These are phyloP conservation scores for Echium plantagineum DNA, from an alignment of 257 asterid species.

Conservation along the genomic window DNA sequence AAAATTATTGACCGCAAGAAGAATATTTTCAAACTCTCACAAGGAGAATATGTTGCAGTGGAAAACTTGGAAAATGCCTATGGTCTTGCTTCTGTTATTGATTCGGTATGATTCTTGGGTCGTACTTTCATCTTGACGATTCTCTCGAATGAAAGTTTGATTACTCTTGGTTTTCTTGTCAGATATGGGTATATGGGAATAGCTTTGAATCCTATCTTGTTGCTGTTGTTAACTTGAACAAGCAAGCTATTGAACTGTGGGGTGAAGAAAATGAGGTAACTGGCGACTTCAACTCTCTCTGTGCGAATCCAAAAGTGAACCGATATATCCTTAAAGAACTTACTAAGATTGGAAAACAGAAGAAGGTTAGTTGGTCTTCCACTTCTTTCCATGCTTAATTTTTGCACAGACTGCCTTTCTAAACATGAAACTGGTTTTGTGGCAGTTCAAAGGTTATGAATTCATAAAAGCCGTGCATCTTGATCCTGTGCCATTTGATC, in stretches of 20 bases:
- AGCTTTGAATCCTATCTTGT: conserved; percentile 89
- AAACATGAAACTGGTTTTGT: conserved; percentile 6
- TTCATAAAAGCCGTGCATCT: conserved; percentile 73
- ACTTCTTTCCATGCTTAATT: not conserved
- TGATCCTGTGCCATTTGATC: conserved; percentile 85
- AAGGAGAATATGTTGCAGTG: conserved; percentile 98
- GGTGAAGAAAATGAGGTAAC: conserved; percentile 50
- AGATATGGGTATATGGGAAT: conserved; percentile 94
- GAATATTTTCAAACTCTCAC: conserved; percentile 93
- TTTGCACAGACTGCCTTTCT: conserved; percentile 5
- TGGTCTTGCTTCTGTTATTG: conserved; percentile 48
- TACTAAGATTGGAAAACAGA: conserved; percentile 50
- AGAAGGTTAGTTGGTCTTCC: conserved; percentile 42
- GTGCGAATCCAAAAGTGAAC: conserved; percentile 53
- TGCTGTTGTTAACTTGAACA: conserved; percentile 63
- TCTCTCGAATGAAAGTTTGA: too few relatives aligned
- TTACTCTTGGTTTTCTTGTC: conserved; percentile 3
- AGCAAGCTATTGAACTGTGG: conserved; percentile 61
- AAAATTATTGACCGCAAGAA: conserved; percentile 91
- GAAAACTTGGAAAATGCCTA: conserved; percentile 85
- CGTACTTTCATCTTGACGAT: too few relatives aligned
- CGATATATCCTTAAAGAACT: conserved; percentile 63
- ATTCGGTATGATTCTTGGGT: conserved; percentile 43
- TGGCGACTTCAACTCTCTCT: conserved; percentile 56
- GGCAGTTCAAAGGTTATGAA: conserved; percentile 92